Percentiles rank a stretch among this genome's conserved stretches.
phyloP scores from a whole-genome alignment of 176 grass and related monocot species.

The Pontederia crassipes region DNA sequence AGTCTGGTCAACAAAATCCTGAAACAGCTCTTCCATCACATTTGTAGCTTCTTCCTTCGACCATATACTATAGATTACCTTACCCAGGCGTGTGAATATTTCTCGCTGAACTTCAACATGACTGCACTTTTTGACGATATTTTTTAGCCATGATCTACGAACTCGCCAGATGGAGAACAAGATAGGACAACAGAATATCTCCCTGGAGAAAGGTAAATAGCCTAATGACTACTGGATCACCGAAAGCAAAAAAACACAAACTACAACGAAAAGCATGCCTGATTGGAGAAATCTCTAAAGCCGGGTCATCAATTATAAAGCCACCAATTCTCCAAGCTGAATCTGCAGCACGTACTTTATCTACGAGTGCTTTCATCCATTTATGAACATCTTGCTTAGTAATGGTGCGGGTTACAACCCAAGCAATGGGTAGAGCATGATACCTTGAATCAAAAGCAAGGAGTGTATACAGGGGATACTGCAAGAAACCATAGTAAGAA shows the following conservation, averaged over 20 bases:
- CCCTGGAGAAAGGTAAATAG: conserved; percentile 30
- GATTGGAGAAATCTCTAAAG: conserved; percentile 67
- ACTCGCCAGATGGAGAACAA: conserved; percentile 79
- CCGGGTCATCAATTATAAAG: conserved; percentile 73
- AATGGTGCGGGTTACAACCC: conserved; percentile 85
- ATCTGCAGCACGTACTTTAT: conserved; percentile 57
- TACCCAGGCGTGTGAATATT: conserved; percentile 59
- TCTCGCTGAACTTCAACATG: conserved; percentile 55
- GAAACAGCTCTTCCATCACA: conserved; percentile 56
- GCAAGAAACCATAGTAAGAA: conserved; percentile 17
- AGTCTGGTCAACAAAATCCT: conserved; percentile 91
- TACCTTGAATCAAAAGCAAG: conserved; percentile 84
- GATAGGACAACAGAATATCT: conserved; percentile 59
- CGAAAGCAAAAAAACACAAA: neutral
- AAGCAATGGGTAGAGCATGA: conserved; percentile 73
- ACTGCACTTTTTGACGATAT: conserved; percentile 67
- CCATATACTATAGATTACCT: conserved; percentile 63
- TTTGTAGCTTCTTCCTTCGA: conserved; percentile 47
- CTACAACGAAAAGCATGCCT: conserved; percentile 33
- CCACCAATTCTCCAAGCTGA: conserved; percentile 47
- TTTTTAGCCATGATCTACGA: conserved; percentile 84
- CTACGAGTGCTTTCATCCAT: conserved; percentile 79
- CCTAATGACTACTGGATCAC: conserved; percentile 2
- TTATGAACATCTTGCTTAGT: conserved; percentile 61
- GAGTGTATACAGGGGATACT: conserved; percentile 81